phyloP scores from a whole-genome alignment of 345 rosid species.

The Schrenkiella parvula region DNA sequence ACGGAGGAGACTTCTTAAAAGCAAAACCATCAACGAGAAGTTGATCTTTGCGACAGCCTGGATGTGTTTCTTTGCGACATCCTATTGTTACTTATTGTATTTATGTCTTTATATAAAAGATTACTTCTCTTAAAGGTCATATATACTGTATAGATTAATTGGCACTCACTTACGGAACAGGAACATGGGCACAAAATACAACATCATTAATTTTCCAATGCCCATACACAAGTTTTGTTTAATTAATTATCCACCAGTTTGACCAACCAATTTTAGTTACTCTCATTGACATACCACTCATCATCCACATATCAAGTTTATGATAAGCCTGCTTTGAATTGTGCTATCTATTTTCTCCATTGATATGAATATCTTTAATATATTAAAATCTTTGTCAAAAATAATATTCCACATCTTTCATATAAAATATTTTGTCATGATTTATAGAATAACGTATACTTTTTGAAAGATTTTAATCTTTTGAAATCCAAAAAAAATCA shows the following conservation, averaged over 20 bases:
- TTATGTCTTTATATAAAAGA: background rate
- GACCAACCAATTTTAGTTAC: background rate
- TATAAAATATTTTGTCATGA: background rate
- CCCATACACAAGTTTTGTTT: background rate
- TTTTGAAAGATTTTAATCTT: no score
- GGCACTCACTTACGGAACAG: background rate
- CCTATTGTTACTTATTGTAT: background rate
- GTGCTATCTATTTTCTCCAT: background rate
- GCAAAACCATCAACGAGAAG: conserved; percentile 1
- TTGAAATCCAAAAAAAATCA: no score
- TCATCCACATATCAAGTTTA: background rate
- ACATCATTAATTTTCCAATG: background rate
- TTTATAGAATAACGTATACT: no score
- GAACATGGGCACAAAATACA: background rate
- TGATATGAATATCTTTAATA: background rate
- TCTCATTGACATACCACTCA: background rate
- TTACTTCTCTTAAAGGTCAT: background rate
- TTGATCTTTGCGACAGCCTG: conserved; percentile 20
- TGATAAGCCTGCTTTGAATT: background rate
- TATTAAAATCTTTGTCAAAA: background rate
- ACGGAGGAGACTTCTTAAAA: background rate
- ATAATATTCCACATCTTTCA: no score
- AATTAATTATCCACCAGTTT: background rate
- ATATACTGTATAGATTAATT: background rate
- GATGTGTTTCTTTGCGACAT: background rate